Conservation (phyloP, 2,329 filamentous ascomycete genomes). For the Penicillium sp. region DNA sequence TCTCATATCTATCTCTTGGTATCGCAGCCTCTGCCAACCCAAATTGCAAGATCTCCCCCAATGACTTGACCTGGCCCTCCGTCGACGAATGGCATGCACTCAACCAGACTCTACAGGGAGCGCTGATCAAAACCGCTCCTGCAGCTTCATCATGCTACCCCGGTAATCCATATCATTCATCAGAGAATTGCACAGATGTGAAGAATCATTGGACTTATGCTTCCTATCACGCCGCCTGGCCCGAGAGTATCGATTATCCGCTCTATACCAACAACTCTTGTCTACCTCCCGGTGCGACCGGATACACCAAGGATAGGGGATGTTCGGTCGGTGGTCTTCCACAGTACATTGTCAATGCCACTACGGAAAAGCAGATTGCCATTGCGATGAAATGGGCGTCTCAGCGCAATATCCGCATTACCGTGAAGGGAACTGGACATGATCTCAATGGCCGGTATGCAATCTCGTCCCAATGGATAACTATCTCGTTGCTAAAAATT, state of each 20-base stretch:
- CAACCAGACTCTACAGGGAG: constrained; percentile 20
- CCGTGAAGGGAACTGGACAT: constrained; percentile 27
- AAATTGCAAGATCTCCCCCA: constrained; percentile 18
- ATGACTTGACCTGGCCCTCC: constrained; percentile 20
- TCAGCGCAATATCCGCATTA: constrained; percentile 22
- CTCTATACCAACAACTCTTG: constrained; percentile 37
- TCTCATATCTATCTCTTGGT: no score
- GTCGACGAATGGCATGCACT: constrained; percentile 20
- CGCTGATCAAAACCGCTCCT: constrained; percentile 24
- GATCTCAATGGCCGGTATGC: constrained; percentile 25
- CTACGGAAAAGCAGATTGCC: constrained; percentile 26
- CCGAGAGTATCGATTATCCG: constrained; percentile 32
- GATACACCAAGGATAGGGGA: constrained; percentile 23
- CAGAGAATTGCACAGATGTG: constrained; percentile 24
- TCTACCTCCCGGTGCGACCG: constrained; percentile 25
- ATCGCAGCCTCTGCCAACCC: background rate
- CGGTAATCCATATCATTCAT: constrained; percentile 27
- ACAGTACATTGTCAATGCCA: constrained; percentile 35
- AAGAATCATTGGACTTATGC: constrained; percentile 29
- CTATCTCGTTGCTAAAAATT: background rate
- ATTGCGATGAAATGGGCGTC: constrained; percentile 30
- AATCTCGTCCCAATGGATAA: background rate
- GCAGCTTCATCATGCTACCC: constrained; percentile 33
- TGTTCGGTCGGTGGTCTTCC: constrained; percentile 33
- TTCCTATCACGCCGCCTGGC: constrained; percentile 29